Conservation (phyloP, 108 stramenopile species). For the Discostella stelligeroides region DNA sequence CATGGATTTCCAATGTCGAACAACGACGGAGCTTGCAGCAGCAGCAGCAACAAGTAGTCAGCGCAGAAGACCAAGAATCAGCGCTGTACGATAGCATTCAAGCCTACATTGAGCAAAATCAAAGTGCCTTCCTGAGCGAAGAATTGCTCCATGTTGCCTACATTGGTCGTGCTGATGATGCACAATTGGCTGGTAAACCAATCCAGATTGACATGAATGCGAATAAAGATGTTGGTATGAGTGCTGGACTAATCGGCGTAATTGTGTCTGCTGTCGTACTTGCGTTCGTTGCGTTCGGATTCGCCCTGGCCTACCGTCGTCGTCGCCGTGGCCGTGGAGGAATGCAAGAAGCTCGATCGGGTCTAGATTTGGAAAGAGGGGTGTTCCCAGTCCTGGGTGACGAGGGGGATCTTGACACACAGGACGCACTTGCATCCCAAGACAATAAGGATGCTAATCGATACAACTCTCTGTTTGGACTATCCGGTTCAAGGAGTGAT, state of each 20-base stretch:
- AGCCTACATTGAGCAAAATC: conserved; percentile 21
- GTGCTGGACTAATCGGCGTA: conserved; percentile 12
- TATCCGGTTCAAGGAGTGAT: not conserved
- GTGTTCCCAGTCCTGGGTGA: not conserved
- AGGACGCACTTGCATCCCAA: not conserved
- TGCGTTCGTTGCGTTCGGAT: conserved; percentile 2
- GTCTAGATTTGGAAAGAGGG: not conserved
- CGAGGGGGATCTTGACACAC: not conserved
- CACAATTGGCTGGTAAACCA: not conserved
- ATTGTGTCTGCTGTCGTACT: conserved; percentile 2
- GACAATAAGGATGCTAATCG: not conserved
- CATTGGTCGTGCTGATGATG: conserved; percentile 5
- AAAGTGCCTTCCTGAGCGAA: conserved; percentile 14
- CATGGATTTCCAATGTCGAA: conserved; percentile 11
- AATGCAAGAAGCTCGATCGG: not conserved
- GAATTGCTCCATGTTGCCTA: conserved; percentile 16
- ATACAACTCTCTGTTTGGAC: conserved; percentile 1
- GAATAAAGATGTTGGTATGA: not conserved
- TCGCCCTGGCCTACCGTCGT: conserved; percentile 1
- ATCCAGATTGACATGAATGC: not conserved
- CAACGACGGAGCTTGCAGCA: not conserved
- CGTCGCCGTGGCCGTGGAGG: not conserved
- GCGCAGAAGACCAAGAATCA: not conserved
- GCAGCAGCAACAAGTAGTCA: conserved; percentile 10
- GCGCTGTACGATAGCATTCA: conserved; percentile 6